Evolutionary conservation across 2,329 filamentous ascomycete genomes (phyloP), one percentile per base, ranked within the genome.

Genomic region (Aureobasidium namibiae): DNA sequence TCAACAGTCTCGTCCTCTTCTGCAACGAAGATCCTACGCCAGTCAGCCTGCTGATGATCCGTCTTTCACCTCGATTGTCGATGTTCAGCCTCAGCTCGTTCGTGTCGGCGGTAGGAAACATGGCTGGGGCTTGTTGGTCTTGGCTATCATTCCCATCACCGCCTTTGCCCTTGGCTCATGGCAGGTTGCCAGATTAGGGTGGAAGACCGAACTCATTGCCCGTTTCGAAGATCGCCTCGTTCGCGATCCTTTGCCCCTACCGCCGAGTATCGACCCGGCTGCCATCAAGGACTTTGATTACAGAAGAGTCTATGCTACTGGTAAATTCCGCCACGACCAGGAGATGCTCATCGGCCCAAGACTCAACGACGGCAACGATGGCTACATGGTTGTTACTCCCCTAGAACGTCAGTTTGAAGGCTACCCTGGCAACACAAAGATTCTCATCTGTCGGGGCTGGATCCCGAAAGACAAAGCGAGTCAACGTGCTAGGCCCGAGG

Each of bases 261-360:
- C 94, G 4, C 86, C 90, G 2, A 82, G 83, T 58, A 80, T 99
- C 63, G 91, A 97, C 70, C 87, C 90, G 0, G 76, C 79, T n/a
- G 90, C 87, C 10, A 81, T 96, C 65, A 78, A 84, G 65, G 90
- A 95, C 38, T 99, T 99, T 72, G 92, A 99, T 73, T 96, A 92
- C 76, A 83, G 94, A 62, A 83, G 90, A 59, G 89, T 99, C 52
- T 82, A 83, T 63, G 87, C 90, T 11, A 83, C 78, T 0, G 94
- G 94, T 10, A 77, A 74, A 59, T 85, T 90, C 65, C 78, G 88
- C 39, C 94, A 99, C 74, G 92, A 96, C 70, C 84, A 89, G 71
- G 94, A 99, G 78, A 99, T 99, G 92, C 80, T 99, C 56, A 85
- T 99, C 61, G 94, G 94, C 0, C 94, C 94, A 60, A 84, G 94